Base-by-base conservation (phyloP, 1,139 yeast genomes). In the Protomyces macrosporus region DNA sequence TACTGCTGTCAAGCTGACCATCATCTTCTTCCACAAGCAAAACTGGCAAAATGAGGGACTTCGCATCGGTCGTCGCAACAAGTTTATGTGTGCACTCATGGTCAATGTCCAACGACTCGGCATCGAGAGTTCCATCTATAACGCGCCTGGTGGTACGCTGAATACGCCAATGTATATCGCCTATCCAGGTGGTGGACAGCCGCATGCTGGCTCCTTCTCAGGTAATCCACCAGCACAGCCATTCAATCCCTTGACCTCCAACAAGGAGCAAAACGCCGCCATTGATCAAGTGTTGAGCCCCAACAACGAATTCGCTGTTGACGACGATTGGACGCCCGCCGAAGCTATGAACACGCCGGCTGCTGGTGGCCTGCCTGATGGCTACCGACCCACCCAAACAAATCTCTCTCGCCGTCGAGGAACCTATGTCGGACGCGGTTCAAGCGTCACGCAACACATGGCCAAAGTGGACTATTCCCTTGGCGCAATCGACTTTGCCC, bases 21-120 rank as follows among this genome's bases (percentile, higher is more conserved):
- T 76, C 56, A 70, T 69, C 57, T 70, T 75, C 52, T 71, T 73
- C 16, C 72, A 73, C 65, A 70, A 75, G 58, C 70, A 70, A 67
- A 78, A 75, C 69, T 72, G 71, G 66, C 74, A 75, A 23, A 79
- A 77, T 65, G 71, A 73, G n/a, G 68, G 68, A 4, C 63, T 72
- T 60, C 64, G 67, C 4, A 53, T 54, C 12, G 63, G 63, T 6
- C 60, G 68, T 1, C 58, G 67, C 35, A 68, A 68, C 60, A 67
- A 59, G 52, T 62, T 68, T 12, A 66, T 68, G 65, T 60, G 62
- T 53, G 67, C 67, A 7, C 52, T 68, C 45, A 55, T 65, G 66
- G 53, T 56, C 51, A 60, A 64, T 34, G 42, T 60, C n/a, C 66
- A 64, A 45, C 50, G 57, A n/a, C 57, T 60, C 16, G 64, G 60